Base-by-base conservation (phyloP, 495 filamentous ascomycete species). In the Aspergillus olivimuriae region DNA sequence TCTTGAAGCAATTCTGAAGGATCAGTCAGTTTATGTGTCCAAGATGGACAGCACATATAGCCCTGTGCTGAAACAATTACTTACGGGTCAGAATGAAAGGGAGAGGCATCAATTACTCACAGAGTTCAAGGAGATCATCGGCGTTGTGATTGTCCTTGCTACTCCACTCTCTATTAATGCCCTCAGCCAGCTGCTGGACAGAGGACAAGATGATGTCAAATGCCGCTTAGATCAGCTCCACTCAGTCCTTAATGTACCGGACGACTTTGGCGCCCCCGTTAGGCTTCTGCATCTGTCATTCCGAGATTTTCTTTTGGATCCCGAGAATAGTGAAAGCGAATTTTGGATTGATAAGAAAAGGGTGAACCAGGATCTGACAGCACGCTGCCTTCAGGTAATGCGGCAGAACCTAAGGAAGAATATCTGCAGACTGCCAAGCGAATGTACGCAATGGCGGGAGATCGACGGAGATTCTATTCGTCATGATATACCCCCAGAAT, bases 391-490 rank as follows among this genome's bases (percentile, higher is more conserved):
- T 42, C 2, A 47, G 18, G 19, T 58, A 3, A 67, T 68, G 57
- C 53, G 51, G 12, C 20, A 26, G 7, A n/a, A 43, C 3, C 50
- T 73, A 1, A 40, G 52, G 17, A 34, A 59, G 31, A 53, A 77
- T 47, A 73, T 77, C 1, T 74, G 66, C 43, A 44, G 52, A 14
- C 45, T 70, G 1, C 21, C 24, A 45, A 41, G 43, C 17, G 49
- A 55, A 24, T 58, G 63, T 30, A 55, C 36, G 34, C 35, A 47
- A 15, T 35, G 44, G 16, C 43, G 0, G 0, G 49, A 64, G 2
- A 53, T 72, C 15, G 37, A 56, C 41, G 2, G 4, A 20, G 15
- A 42, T 10, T 35, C 7, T 15, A 56, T 68, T 35, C 14, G 30
- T 6, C 10, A 60, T 0, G 39, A 40, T 43, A 38, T 75, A 15